Evolutionary conservation across 2,329 filamentous ascomycete genomes (phyloP).

Genomic region (Verticillium tricorpus): DNA sequence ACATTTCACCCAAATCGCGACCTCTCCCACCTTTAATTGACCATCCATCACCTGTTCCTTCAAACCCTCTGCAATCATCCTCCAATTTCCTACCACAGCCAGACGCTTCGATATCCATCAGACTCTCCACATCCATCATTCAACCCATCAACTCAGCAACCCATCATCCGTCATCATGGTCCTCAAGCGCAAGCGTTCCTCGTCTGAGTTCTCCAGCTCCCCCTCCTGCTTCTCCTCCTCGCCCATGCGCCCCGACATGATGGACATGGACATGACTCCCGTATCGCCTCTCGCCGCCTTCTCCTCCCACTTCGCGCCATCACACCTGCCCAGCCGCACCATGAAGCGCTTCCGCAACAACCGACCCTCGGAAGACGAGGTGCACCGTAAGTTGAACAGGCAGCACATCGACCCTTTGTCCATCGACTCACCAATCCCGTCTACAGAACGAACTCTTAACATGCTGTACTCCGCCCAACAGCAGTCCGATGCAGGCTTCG

Average conservation of each 20-base stretch:
- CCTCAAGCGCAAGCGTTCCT: slow-evolving; percentile 61
- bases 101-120: not conserved
- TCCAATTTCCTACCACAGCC: not conserved
- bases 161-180: slow-evolving; percentile 33
- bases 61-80: not conserved
- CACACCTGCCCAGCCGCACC: slow-evolving; percentile 52
- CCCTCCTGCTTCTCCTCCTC: slow-evolving; percentile 37
- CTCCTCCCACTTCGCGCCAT: slow-evolving; percentile 24
- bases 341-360: slow-evolving; percentile 57
- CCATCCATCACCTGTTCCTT: not conserved
- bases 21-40: not conserved
- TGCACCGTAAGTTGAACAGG: slow-evolving; percentile 44
- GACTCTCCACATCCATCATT: not conserved
- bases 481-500: slow-evolving; percentile 16
- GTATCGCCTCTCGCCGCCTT: slow-evolving; percentile 20
- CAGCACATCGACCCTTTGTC: not conserved
- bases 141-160: not conserved
- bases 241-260: slow-evolving; percentile 25
- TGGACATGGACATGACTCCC: slow-evolving; percentile 26
- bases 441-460: slow-evolving; percentile 50
- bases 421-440: not conserved
- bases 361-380: slow-evolving; percentile 49
- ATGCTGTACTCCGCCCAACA: slow-evolving; percentile 55
- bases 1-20: slow-evolving; percentile 10
- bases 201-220: slow-evolving; percentile 48